phyloP scores from a whole-genome alignment of 345 rosid genomes.

The Punica granatum region DNA sequence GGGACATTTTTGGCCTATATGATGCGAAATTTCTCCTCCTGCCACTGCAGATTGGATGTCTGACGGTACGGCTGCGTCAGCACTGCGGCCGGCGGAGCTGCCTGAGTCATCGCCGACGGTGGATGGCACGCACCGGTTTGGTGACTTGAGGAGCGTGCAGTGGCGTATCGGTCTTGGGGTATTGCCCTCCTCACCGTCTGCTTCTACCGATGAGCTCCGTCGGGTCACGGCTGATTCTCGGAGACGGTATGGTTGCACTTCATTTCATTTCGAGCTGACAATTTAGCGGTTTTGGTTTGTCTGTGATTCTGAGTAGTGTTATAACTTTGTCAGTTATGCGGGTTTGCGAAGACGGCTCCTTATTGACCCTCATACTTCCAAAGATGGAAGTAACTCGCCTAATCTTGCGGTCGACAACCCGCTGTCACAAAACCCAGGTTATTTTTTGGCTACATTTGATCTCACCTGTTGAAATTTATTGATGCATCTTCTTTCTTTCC shows the following conservation, averaged over 20 bases:
- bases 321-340: constrained; percentile 55
- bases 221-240: constrained; percentile 81
- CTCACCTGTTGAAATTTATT: background rate
- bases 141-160: constrained; percentile 51
- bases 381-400: constrained; percentile 52
- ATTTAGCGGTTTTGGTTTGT: background rate
- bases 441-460: constrained; percentile 8
- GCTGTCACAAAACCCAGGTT: constrained; percentile 94
- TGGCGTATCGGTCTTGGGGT: constrained; percentile 92
- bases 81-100: background rate
- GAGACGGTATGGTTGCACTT: constrained; percentile 40
- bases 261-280: background rate
- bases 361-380: constrained; percentile 65
- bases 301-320: background rate
- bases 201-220: constrained; percentile 73
- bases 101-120: background rate
- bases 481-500: background rate
- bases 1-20: background rate
- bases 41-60: constrained; percentile 1
- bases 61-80: background rate
- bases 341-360: constrained; percentile 67
- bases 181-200: constrained; percentile 44
- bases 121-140: constrained; percentile 5
- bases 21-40: background rate
- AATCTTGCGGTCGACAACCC: constrained; percentile 83